Percentiles rank a stretch among this genome's conserved stretches.
Conservation (phyloP, 1,139 yeast genomes). For the Debaryomyces nepalensis region DNA sequence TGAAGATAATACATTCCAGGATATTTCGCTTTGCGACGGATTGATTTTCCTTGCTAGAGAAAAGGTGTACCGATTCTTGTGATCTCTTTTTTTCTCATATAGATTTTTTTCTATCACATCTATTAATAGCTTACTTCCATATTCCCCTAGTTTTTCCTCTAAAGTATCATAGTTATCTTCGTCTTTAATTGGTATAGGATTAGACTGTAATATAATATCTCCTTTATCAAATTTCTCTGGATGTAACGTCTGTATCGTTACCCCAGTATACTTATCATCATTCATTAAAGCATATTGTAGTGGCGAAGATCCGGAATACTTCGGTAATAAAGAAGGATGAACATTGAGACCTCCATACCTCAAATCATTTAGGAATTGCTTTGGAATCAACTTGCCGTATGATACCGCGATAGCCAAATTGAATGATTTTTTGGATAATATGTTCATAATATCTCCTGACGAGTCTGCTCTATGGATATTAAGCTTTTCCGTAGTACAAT, state of each 20-base stretch:
- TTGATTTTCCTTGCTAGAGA: conserved; percentile 65
- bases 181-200: conserved; percentile 37
- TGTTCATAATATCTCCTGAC: conserved; percentile 51
- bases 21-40: conserved; percentile 43
- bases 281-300: conserved; percentile 78
- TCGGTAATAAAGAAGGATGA: conserved; percentile 90
- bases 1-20: conserved; percentile 49
- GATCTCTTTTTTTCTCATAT: conserved; percentile 28
- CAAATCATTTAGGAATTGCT: conserved; percentile 50
- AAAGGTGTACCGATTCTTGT: conserved; percentile 31
- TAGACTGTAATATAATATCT: conserved; percentile 63
- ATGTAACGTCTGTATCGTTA: conserved; percentile 86
- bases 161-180: conserved; percentile 51
- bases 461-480: conserved; percentile 64
- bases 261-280: conserved; percentile 71
- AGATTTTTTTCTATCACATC: conserved; percentile 43
- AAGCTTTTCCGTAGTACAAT: conserved; percentile 38
- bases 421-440: conserved; percentile 33
- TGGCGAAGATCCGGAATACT: conserved; percentile 89
- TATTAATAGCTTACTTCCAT: conserved; percentile 65
- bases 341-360: conserved; percentile 80
- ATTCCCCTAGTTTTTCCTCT: conserved; percentile 51
- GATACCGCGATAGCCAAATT: conserved; percentile 87
- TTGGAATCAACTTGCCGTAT: conserved; percentile 81
- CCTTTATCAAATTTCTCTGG: conserved; percentile 89